phyloP scores from a whole-genome alignment of 768 basidiomycete species.

The Imleria badia region DNA sequence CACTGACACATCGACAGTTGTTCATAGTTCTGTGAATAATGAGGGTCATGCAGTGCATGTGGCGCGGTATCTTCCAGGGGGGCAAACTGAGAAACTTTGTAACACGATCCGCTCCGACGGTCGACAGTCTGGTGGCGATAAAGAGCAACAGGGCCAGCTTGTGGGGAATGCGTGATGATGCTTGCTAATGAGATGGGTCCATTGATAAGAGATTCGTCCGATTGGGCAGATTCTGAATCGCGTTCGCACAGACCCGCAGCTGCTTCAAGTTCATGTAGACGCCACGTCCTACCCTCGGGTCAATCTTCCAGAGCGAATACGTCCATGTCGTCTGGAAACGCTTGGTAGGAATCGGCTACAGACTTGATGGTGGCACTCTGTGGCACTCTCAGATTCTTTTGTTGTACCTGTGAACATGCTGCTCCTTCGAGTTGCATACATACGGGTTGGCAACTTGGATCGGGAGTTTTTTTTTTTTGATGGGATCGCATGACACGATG shows the following conservation, averaged over 20 bases:
- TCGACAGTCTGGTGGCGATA: constrained; percentile 19
- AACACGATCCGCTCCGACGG: constrained; percentile 7
- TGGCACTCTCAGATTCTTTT: neutral
- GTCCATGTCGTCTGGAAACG: constrained; percentile 17
- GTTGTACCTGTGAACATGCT: neutral
- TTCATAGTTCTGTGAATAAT: constrained; percentile 7
- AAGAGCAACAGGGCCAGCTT: constrained; percentile 10
- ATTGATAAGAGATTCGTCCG: constrained; percentile 28
- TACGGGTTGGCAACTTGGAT: no score
- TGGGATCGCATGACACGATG: neutral
- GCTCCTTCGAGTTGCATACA: neutral
- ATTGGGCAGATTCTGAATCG: constrained; percentile 14
- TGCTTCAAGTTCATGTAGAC: constrained; percentile 4
- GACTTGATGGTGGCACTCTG: neutral
- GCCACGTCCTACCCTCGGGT: constrained; percentile 16
- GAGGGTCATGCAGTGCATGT: constrained; percentile 8
- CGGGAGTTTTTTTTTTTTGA: constrained; percentile 6
- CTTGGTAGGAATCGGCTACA: neutral
- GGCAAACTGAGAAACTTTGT: constrained; percentile 13
- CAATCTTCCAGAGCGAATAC: constrained; percentile 15
- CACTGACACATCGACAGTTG: neutral
- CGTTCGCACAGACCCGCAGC: neutral
- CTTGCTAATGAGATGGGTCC: constrained; percentile 13
- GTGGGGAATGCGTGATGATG: constrained; percentile 16
- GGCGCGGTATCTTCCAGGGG: constrained; percentile 22